Percentiles rank a stretch among this genome's conserved stretches.
Evolutionary conservation across 805 yeast species (phyloP).

Genomic region (Yamadazyma takamatsuzukensis): DNA sequence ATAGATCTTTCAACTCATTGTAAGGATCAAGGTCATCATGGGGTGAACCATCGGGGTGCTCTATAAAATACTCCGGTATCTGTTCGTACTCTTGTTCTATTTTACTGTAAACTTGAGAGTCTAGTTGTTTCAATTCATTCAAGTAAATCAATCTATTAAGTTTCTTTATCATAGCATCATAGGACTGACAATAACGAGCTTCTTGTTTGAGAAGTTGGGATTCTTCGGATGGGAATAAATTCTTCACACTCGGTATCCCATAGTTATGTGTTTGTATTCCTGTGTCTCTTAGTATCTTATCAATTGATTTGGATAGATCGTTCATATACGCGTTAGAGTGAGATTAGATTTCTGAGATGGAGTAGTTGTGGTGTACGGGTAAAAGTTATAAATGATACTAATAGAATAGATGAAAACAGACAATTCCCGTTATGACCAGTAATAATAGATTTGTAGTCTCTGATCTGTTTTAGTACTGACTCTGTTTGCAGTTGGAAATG

Average conservation of each 20-base stretch:
- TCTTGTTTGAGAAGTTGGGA: too few species aligned
- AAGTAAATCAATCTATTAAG: constrained; percentile 27
- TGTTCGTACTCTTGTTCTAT: constrained; percentile 16
- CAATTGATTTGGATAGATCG: constrained; percentile 10
- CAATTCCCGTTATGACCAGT: too few species aligned
- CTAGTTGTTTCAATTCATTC: constrained; percentile 20
- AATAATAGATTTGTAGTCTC: too few species aligned
- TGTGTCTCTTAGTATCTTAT: constrained; percentile 9
- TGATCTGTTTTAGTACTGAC: too few species aligned
- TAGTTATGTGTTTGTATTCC: constrained; percentile 25
- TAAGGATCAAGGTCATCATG: constrained; percentile 2
- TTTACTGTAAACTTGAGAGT: constrained; percentile 9
- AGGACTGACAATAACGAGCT: constrained; percentile 22
- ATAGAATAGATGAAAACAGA: too few species aligned
- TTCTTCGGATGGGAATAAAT: too few species aligned
- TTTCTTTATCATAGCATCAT: constrained; percentile 20
- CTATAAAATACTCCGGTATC: constrained; percentile 8
- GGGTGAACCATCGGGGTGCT: constrained; percentile 1
- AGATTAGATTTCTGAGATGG: too few species aligned
- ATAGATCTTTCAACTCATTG: constrained; percentile 13
- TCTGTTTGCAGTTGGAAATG: too few species aligned
- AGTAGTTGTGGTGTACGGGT: too few species aligned
- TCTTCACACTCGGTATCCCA: constrained; percentile 26
- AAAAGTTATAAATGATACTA: too few species aligned
- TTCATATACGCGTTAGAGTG: too few species aligned